Percentiles rank a stretch among this genome's conserved stretches.
These are phyloP conservation scores for Candida mesenterica DNA, from an alignment of 1,139 yeast genomes.

Conservation along the genomic window DNA sequence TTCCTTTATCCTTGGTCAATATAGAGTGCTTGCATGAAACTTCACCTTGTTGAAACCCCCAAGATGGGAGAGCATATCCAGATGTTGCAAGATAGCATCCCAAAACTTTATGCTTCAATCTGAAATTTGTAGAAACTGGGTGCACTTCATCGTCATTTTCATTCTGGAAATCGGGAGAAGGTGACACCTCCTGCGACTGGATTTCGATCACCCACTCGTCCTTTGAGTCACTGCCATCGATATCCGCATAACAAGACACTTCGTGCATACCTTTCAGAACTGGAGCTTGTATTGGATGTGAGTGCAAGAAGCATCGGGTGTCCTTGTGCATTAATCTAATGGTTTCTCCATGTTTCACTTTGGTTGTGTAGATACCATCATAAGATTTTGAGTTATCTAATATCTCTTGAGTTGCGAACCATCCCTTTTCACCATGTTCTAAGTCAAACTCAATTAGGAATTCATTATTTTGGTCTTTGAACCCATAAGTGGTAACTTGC, in stretches of 20 bases:
- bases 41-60: slow-evolving; percentile 85
- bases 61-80: slow-evolving; percentile 67
- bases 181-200: slow-evolving; percentile 54
- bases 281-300: slow-evolving; percentile 58
- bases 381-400: slow-evolving; percentile 26
- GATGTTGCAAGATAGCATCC: slow-evolving; percentile 78
- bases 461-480: slow-evolving; percentile 65
- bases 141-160: slow-evolving; percentile 46
- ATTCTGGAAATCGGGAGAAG: slow-evolving; percentile 46
- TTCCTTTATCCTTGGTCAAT: slow-evolving; percentile 55
- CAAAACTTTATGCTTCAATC: slow-evolving; percentile 57
- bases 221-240: slow-evolving; percentile 52
- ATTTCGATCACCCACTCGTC: slow-evolving; percentile 77
- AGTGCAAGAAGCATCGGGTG: slow-evolving; percentile 58
- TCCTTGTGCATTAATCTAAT: slow-evolving; percentile 55
- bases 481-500: slow-evolving; percentile 76
- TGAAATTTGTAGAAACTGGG: slow-evolving; percentile 68
- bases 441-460: slow-evolving; percentile 53
- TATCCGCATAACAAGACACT: slow-evolving; percentile 67
- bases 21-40: slow-evolving; percentile 62
- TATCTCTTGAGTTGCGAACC: slow-evolving; percentile 32
- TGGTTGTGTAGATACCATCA: slow-evolving; percentile 15
- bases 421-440: slow-evolving; percentile 21
- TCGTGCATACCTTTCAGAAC: slow-evolving; percentile 55
- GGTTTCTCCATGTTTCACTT: slow-evolving; percentile 49